Conservation (phyloP, 1,284 basidiomycete genomes). For the Entoloma clypeatum region DNA sequence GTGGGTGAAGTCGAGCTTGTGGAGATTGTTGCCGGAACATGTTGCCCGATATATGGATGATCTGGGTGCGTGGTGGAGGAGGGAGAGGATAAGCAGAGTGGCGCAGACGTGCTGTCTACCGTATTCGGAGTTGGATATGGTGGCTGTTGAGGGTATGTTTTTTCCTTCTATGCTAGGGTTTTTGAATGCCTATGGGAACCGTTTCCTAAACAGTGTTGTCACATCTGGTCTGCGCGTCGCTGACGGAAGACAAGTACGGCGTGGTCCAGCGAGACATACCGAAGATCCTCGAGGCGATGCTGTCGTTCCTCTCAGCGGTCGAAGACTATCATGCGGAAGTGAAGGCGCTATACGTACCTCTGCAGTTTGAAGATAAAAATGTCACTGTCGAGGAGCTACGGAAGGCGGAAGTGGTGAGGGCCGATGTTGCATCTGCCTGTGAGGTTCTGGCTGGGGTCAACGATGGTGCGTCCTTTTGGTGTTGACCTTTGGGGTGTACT, state of each 20-base stretch:
- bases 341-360: conserved; percentile 24
- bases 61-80: conserved; percentile 50
- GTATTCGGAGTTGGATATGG: conserved; percentile 54
- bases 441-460: conserved; percentile 52
- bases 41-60: conserved; percentile 23
- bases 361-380: conserved; percentile 27
- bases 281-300: conserved; percentile 70
- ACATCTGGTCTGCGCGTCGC: conserved; percentile 65
- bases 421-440: conserved; percentile 49
- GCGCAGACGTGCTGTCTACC: conserved; percentile 56
- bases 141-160: conserved; percentile 53
- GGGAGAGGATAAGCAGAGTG: conserved; percentile 48
- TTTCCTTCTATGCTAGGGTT: background rate
- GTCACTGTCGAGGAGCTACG: conserved; percentile 34
- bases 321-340: conserved; percentile 57
- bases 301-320: conserved; percentile 61
- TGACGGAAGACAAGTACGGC: conserved; percentile 78
- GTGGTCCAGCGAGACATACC: conserved; percentile 82
- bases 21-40: conserved; percentile 27
- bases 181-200: background rate
- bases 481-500: conserved; percentile 8
- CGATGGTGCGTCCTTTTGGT: conserved; percentile 48
- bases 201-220: conserved; percentile 51
- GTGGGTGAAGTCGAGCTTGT: conserved; percentile 7
- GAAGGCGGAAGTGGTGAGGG: conserved; percentile 31